Base-by-base conservation (phyloP, 176 grass and related monocot genomes). In the Hsuehochloa calcarea region DNA sequence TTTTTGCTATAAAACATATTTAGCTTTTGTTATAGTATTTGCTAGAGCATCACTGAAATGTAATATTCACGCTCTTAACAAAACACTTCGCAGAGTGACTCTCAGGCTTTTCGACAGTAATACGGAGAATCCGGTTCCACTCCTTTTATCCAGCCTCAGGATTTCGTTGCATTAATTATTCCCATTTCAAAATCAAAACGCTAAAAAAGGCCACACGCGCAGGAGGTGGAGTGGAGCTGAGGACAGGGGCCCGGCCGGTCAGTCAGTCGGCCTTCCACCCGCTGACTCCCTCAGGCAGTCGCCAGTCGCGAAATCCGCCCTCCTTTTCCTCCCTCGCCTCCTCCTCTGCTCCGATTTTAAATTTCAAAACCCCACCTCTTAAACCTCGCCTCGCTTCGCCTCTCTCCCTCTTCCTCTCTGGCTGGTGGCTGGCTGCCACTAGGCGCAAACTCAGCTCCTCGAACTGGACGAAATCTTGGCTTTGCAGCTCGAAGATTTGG, bases 311-410 rank as follows among this genome's bases (percentile, higher is more conserved):
- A 58, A 58, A 14, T 74, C 80, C 75, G 71, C 79, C 78, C 43
- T 49, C 15, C 4, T 45, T 65, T 52, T 58, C 81, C 45, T 82
- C n/a, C 23, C 65, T 26, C 54, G 13, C 26, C 77, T 12, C 56
- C 49, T 52, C 63, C 74, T 75, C 74, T 41, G 23, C 41, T 39
- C 39, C 79, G 74, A 80, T 92, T 98, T 98, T 98, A 93, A 98
- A 92, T 98, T 98, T 95, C 91, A 88, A 95, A 98, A 23, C 68
- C 75, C 41, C 71, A 72, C 64, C 81, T 72, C n/a, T 78, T 72
- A 75, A 90, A 92, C 85, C 80, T 78, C 75, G 63, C 34, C 44
- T 25, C 37, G 25, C 46, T 12, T 23, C 35, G 25, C 46, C 46
- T 66, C 29, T 17, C 50, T 72, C 6, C 19, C 77, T 80, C 71